Base-by-base conservation (phyloP, 345 rosid genomes). In the Moringa oleifera region DNA sequence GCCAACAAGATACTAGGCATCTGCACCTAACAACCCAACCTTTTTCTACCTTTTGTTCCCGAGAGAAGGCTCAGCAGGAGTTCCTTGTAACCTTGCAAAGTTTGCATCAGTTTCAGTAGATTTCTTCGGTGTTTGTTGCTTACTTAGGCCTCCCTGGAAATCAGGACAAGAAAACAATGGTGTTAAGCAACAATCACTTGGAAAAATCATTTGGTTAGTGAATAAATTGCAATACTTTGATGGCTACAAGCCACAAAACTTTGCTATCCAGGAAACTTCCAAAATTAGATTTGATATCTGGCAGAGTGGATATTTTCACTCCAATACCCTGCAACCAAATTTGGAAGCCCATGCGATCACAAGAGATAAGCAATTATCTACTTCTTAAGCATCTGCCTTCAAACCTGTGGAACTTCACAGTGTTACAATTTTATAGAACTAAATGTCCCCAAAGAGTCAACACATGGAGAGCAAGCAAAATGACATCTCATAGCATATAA, bases 121-220 rank as follows among this genome's bases (percentile, higher is more conserved):
- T 75, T 71, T 78, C 72, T 65, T 87, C 16, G 76, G 67, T 33
- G 73, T 63, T 37, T 54, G 73, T 56, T 65, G 68, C 79, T 80
- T 87, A 65, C 60, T 59, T 65, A 75, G 86, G 55, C 76, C 78
- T 65, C 78, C 85, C 87, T 84, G 71, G 8, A 51, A 49, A 70
- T 53, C 3, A 59, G 18, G 8, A 70, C 36, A 20, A 60, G 33
- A 8, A 46, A 46, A 36, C 45, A 45, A 28, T 12, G n/a, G n/a
- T n/a, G 57, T 31, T 33, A 56, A 60, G 53, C 51, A 20, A 36
- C 28, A 21, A 31, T 37, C 31, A 47, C 25, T 19, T 4, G 25
- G 51, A 31, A 46, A 55, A 70, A 22, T 33, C 13, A 28, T 9
- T 28, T 5, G 25, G 25, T 19, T 59, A 45, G 7, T n/a, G 15